Evolutionary conservation across 1,284 basidiomycete genomes (phyloP).

Genomic region (Cryptococcus maquisensis): DNA sequence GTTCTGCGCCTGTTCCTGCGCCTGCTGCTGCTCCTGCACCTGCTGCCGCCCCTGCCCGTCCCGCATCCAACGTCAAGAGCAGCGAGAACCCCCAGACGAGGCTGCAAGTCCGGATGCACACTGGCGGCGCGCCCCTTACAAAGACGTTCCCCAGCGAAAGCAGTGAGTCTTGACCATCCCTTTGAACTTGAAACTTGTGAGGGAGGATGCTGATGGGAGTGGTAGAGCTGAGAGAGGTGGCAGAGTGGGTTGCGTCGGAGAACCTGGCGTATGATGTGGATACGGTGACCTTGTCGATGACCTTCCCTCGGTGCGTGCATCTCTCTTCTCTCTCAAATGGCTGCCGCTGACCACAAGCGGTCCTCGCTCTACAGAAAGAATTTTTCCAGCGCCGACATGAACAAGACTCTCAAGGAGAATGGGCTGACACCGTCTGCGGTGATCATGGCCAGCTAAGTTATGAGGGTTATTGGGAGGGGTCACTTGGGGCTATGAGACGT

Average conservation of each 20-base stretch:
- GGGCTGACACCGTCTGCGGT: slow-evolving; percentile 49
- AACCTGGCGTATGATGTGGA: slow-evolving; percentile 65
- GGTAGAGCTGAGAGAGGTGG: slow-evolving; percentile 71
- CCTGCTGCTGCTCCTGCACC: slow-evolving; percentile 17
- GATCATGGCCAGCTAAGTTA: slow-evolving; percentile 33
- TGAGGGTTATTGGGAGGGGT: no score
- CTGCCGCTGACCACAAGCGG: no score
- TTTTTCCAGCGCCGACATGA: slow-evolving; percentile 42
- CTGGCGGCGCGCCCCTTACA: slow-evolving; percentile 71
- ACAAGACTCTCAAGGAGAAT: slow-evolving; percentile 45
- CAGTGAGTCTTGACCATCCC: slow-evolving; percentile 56
- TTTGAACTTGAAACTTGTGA: neutral
- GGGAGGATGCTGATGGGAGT: neutral
- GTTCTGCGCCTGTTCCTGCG: slow-evolving; percentile 24
- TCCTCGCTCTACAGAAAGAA: slow-evolving; percentile 32
- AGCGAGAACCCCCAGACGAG: slow-evolving; percentile 77
- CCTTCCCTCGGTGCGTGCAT: slow-evolving; percentile 68
- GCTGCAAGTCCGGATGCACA: slow-evolving; percentile 61
- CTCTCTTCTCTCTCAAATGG: neutral
- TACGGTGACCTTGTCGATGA: slow-evolving; percentile 66
- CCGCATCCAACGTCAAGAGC: slow-evolving; percentile 54
- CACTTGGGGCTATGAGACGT: no score
- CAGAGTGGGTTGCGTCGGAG: slow-evolving; percentile 78
- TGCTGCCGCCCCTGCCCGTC: slow-evolving; percentile 48
- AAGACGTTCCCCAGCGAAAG: slow-evolving; percentile 74